Evolutionary conservation across 192 early-diverging fungal species (phyloP).

Genomic region (Dimargaris verticillata): DNA sequence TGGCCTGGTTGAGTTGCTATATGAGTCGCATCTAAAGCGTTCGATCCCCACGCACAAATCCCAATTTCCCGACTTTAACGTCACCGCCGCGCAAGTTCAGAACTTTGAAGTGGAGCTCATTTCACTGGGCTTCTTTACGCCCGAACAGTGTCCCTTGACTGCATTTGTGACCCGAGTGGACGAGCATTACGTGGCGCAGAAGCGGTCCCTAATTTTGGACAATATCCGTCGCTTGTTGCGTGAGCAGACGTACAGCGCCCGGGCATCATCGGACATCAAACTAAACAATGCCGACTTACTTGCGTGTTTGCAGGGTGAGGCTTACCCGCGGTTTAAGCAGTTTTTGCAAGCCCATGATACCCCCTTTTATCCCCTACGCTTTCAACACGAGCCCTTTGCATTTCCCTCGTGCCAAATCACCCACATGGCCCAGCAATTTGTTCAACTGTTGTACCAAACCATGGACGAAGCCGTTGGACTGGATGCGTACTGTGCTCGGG

Average conservation of each 20-base stretch:
- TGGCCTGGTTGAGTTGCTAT: background rate
- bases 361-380: no score
- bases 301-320: background rate
- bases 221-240: background rate
- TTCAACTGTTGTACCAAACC: no score
- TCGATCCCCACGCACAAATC: background rate
- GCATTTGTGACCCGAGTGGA: no score
- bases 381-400: no score
- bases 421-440: background rate
- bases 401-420: slow-evolving; percentile 9
- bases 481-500: background rate
- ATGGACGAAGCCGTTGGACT: background rate
- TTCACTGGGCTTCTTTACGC: background rate
- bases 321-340: no score
- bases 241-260: background rate
- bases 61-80: background rate
- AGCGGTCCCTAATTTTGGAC: background rate
- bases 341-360: no score
- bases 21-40: background rate
- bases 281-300: background rate
- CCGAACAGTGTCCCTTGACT: no score
- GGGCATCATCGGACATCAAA: background rate
- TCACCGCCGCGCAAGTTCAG: background rate
- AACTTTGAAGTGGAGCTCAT: background rate
- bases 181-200: background rate